Evolutionary conservation across 2,329 filamentous ascomycete genomes (phyloP).

Genomic region (Colletotrichum phormii): DNA sequence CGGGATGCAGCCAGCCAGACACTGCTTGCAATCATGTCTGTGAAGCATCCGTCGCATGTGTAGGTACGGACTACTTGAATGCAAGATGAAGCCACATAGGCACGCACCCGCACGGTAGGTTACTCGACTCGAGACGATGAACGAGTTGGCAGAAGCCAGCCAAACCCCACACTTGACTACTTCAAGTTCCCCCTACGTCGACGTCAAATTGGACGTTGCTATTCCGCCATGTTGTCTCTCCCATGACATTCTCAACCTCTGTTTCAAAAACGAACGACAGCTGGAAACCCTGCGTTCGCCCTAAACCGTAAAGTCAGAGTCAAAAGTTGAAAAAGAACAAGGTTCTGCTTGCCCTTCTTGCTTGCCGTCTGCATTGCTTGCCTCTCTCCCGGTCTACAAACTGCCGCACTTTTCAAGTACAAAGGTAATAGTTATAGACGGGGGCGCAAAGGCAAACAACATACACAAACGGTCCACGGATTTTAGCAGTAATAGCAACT

Average conservation of each 20-base stretch:
- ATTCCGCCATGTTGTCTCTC: neutral
- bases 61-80: neutral
- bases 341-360: neutral
- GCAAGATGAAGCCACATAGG: constrained; percentile 6
- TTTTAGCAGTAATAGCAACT: neutral
- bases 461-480: neutral
- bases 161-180: neutral
- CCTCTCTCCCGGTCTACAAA: too few relatives aligned
- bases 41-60: constrained; percentile 17
- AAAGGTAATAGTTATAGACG: too few relatives aligned
- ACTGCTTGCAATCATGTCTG: neutral
- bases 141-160: neutral
- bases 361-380: neutral
- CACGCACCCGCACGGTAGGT: too few relatives aligned
- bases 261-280: neutral
- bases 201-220: neutral
- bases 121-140: neutral
- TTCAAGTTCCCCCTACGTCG: neutral
- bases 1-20: neutral
- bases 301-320: too few relatives aligned
- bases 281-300: neutral
- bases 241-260: neutral
- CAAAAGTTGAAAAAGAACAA: too few relatives aligned
- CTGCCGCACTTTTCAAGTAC: too few relatives aligned
- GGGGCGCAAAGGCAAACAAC: too few relatives aligned